Evolutionary conservation across 2,329 filamentous ascomycete species (phyloP).

Genomic region (Fusarium oxysporum): DNA sequence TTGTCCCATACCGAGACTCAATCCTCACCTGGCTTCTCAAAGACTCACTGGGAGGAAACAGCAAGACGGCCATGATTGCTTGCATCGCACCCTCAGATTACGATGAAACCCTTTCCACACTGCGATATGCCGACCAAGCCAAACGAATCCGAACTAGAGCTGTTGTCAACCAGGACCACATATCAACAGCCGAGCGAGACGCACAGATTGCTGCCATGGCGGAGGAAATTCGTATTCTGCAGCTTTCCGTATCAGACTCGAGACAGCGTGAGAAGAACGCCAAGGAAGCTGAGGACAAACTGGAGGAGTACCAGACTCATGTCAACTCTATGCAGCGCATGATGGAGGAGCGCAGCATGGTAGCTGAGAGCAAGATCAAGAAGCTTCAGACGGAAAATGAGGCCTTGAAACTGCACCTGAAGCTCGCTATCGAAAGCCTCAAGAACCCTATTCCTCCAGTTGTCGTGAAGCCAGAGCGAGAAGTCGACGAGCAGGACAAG

Average conservation of each 20-base stretch:
- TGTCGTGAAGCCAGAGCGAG: slow-evolving; percentile 50
- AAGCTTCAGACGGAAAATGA: slow-evolving; percentile 92
- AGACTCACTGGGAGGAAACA: slow-evolving; percentile 95
- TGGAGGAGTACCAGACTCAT: slow-evolving; percentile 95
- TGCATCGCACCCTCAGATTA: slow-evolving; percentile 97
- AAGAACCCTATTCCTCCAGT: slow-evolving; percentile 88
- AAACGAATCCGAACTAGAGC: slow-evolving; percentile 96
- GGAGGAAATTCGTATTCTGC: slow-evolving; percentile 88
- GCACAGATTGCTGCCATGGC: slow-evolving; percentile 95
- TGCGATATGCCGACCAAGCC: slow-evolving; percentile 96
- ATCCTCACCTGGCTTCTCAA: slow-evolving; percentile 88
- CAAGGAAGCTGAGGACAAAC: slow-evolving; percentile 80
- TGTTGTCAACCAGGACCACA: slow-evolving; percentile 93
- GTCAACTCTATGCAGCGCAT: slow-evolving; percentile 91
- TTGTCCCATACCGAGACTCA: slow-evolving; percentile 93
- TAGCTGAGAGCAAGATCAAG: slow-evolving; percentile 93
- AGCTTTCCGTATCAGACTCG: slow-evolving; percentile 77
- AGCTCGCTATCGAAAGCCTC: slow-evolving; percentile 84
- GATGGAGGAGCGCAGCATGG: slow-evolving; percentile 93
- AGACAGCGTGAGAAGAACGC: slow-evolving; percentile 79
- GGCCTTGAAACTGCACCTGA: slow-evolving; percentile 85
- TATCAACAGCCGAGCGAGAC: slow-evolving; percentile 92
- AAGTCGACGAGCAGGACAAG: slow-evolving; percentile 51
- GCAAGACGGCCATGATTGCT: slow-evolving; percentile 98
- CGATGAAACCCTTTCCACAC: slow-evolving; percentile 94